phyloP scores from a whole-genome alignment of 2,329 filamentous ascomycete species.

The Purpureocillium lavendulum region DNA sequence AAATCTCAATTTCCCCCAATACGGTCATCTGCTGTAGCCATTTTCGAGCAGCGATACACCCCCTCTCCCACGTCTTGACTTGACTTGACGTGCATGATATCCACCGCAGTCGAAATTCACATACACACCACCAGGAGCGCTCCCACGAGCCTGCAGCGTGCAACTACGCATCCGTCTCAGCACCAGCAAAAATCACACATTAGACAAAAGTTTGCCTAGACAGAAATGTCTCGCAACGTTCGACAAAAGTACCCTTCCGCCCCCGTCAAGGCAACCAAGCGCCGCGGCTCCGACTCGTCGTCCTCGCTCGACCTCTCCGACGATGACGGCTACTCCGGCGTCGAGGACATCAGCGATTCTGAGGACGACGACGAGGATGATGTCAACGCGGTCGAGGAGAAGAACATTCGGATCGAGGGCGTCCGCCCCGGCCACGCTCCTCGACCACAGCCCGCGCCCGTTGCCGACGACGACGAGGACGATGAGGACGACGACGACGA shows the following conservation, averaged over 20 bases:
- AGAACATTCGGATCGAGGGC: constrained; percentile 53
- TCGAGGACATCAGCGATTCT: constrained; percentile 72
- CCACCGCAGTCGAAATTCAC: no score
- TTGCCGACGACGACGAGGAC: constrained; percentile 8
- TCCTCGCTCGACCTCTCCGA: constrained; percentile 53
- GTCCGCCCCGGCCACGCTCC: constrained; percentile 34
- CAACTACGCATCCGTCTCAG: constrained; percentile 1
- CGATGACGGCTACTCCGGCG: constrained; percentile 67
- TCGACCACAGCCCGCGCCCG: constrained; percentile 34
- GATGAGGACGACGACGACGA: constrained; percentile 21
- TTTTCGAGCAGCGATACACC: no score
- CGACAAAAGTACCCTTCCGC: constrained; percentile 36
- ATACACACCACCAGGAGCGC: no score
- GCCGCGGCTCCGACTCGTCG: constrained; percentile 42
- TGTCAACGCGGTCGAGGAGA: constrained; percentile 70
- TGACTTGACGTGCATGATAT: no score
- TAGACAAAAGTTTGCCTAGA: constrained; percentile 1
- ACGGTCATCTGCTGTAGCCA: no score
- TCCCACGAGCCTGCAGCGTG: no score
- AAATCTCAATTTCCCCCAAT: not conserved
- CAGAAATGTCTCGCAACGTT: constrained; percentile 44
- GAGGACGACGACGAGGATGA: constrained; percentile 72
- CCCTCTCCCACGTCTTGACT: no score
- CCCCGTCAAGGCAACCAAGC: constrained; percentile 35
- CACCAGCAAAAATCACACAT: constrained; percentile 1